phyloP scores from a whole-genome alignment of 768 basidiomycete genomes.

The Exidia glandulosa region DNA sequence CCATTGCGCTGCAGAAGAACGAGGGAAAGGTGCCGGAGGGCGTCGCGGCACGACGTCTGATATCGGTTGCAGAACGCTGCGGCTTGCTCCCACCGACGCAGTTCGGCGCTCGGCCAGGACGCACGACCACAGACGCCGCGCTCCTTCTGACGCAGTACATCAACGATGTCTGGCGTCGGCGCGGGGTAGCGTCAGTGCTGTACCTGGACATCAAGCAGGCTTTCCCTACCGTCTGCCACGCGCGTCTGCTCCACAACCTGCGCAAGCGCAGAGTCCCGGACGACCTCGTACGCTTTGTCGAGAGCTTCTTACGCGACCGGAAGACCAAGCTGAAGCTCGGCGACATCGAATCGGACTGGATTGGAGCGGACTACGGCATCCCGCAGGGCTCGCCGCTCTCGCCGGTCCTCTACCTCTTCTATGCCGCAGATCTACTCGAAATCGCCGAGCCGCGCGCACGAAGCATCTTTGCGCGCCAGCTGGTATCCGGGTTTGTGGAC shows the following conservation, averaged over 20 bases:
- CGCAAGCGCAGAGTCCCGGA: constrained; percentile 2
- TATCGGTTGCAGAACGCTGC: constrained; percentile 16
- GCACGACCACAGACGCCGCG: constrained; percentile 28
- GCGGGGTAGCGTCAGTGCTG: constrained; percentile 24
- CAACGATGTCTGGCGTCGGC: constrained; percentile 16
- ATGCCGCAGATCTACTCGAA: constrained; percentile 13
- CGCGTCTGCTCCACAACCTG: constrained; percentile 10
- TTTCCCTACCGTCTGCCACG: constrained; percentile 13
- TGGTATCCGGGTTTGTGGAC: no score
- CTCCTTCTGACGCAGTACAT: not conserved
- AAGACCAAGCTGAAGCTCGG: constrained; percentile 1
- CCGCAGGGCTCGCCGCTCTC: constrained; percentile 17
- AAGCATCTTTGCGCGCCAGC: not conserved
- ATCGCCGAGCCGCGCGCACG: constrained; percentile 1
- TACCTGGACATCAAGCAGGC: constrained; percentile 35
- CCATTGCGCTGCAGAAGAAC: constrained; percentile 26
- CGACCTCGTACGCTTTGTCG: not conserved
- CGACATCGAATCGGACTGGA: constrained; percentile 2
- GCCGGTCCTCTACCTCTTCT: constrained; percentile 12
- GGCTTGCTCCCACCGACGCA: constrained; percentile 25
- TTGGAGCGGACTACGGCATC: constrained; percentile 9
- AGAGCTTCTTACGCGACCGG: not conserved
- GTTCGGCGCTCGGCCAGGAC: constrained; percentile 29
- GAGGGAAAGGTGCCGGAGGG: constrained; percentile 19
- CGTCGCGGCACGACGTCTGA: constrained; percentile 14